Evolutionary conservation across 139 green algal species (phyloP).

Genomic region (Chlamydomonas sp.): DNA sequence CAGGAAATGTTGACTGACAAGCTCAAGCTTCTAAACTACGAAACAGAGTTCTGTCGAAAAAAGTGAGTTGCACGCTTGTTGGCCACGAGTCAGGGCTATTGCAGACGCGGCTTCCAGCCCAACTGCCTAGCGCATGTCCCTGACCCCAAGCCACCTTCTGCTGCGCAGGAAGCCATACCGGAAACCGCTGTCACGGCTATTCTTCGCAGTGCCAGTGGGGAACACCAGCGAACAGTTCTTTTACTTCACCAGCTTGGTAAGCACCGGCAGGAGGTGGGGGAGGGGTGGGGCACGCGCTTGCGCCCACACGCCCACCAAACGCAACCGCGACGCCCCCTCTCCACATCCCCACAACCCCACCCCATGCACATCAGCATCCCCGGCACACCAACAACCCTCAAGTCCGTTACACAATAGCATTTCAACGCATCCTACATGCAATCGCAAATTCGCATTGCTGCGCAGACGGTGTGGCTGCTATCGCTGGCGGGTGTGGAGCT

Average conservation of each 20-base stretch:
- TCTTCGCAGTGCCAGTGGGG: conserved; percentile 63
- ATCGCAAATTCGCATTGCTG: background rate
- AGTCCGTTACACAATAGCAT: background rate
- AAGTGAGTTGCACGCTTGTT: conserved; percentile 53
- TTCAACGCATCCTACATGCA: background rate
- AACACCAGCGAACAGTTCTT: conserved; percentile 78
- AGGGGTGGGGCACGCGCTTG: no score
- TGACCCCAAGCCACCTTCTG: background rate
- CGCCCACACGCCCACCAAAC: no score
- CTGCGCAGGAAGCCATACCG: conserved; percentile 64
- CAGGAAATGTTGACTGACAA: conserved; percentile 80
- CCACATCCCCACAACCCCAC: no score
- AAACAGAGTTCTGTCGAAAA: conserved; percentile 75
- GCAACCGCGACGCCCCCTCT: no score
- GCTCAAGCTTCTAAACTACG: conserved; percentile 84
- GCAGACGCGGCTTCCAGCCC: background rate
- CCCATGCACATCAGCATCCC: no score
- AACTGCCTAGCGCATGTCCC: background rate
- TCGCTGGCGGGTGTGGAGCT: conserved; percentile 54
- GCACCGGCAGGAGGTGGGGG: background rate
- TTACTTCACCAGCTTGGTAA: conserved; percentile 79
- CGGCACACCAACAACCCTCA: background rate
- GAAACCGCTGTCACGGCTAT: conserved; percentile 58
- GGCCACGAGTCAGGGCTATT: background rate
- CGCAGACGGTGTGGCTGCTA: conserved; percentile 73